Evolutionary conservation across 2,329 filamentous ascomycete genomes (phyloP).

Genomic region (Coniochaeta ligniaria): DNA sequence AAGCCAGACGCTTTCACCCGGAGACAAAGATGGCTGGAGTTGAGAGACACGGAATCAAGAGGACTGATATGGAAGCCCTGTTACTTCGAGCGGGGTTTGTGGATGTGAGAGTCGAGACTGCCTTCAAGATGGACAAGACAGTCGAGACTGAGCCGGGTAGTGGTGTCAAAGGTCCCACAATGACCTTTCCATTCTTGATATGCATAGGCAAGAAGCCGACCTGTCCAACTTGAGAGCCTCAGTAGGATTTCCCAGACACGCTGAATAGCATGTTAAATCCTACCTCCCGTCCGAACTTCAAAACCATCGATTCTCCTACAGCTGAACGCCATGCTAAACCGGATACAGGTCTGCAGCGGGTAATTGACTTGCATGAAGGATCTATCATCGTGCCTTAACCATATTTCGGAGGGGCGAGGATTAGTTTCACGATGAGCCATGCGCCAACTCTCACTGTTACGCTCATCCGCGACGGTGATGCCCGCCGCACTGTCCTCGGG

Average conservation of each 20-base stretch:
- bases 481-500: no score
- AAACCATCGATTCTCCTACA: no score
- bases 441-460: no score
- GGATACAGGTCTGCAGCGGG: no score
- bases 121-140: conserved; percentile 40
- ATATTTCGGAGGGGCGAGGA: no score
- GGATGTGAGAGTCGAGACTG: conserved; percentile 37
- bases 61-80: conserved; percentile 29
- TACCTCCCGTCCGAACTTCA: no score
- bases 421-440: no score
- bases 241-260: not conserved
- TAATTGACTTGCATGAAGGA: no score
- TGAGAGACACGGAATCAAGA: conserved; percentile 43
- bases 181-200: conserved; percentile 31
- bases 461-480: no score
- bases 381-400: no score
- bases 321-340: no score
- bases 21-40: conserved; percentile 43
- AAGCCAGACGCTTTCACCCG: conserved; percentile 44
- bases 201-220: conserved; percentile 22
- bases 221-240: not conserved
- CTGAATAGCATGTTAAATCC: no score
- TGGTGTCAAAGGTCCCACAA: conserved; percentile 22
- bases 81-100: conserved; percentile 39
- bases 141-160: conserved; percentile 38